A percentile compares a stretch with the other conserved stretches of the same genome.
These are phyloP conservation scores for Claviceps sp. DNA, from an alignment of 2,329 filamentous ascomycete genomes.

Conservation along the genomic window DNA sequence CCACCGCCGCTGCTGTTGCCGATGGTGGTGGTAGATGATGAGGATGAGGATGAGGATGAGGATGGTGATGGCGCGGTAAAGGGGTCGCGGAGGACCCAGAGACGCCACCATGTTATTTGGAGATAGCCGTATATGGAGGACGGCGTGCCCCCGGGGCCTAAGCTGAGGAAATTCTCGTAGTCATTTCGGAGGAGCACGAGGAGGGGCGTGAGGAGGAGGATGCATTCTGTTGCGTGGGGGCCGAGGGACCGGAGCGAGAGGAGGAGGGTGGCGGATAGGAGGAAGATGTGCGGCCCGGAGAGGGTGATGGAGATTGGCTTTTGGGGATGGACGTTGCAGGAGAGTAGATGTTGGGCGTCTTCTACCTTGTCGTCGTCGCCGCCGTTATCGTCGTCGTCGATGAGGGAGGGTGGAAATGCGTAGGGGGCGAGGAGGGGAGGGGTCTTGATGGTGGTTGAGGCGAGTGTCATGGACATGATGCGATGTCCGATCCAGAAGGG, in stretches of 20 bases:
- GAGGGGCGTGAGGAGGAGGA: constrained; percentile 36
- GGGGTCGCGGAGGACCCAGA: constrained; percentile 61
- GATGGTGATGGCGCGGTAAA: constrained; percentile 43
- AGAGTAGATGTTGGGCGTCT: not conserved
- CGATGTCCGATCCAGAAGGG: not conserved
- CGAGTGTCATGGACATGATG: constrained; percentile 4
- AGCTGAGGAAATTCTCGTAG: constrained; percentile 60
- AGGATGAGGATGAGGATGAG: constrained; percentile 25
- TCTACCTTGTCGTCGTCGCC: not conserved
- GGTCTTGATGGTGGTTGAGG: not conserved
- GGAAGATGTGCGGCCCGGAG: constrained; percentile 33
- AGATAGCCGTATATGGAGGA: constrained; percentile 61
- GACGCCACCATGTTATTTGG: constrained; percentile 55
- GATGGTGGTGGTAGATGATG: no score
- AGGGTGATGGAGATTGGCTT: constrained; percentile 40
- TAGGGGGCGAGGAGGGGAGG: not conserved
- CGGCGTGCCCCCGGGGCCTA: constrained; percentile 71
- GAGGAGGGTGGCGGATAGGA: constrained; percentile 31
- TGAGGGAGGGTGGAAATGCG: not conserved
- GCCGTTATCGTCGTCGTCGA: not conserved
- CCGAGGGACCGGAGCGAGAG: constrained; percentile 38
- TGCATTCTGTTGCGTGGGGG: constrained; percentile 30
- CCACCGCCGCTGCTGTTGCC: constrained; percentile 23
- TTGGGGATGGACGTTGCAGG: constrained; percentile 24
- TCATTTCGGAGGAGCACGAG: constrained; percentile 49